A percentile compares a stretch with the other conserved stretches of the same genome.
phyloP scores from a whole-genome alignment of 345 rosid genomes.

The Euphorbia peplus region DNA sequence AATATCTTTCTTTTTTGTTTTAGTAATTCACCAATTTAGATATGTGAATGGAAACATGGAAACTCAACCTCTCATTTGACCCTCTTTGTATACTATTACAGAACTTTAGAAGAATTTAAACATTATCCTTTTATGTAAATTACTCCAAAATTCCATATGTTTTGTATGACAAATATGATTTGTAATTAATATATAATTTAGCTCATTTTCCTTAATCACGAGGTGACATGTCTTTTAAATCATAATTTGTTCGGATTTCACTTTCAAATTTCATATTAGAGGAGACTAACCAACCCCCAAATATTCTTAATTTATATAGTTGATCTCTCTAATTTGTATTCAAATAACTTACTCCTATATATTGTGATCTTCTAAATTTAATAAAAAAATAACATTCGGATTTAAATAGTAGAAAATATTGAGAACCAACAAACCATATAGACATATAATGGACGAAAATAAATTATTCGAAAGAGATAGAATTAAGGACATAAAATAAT shows the following conservation, averaged over 20 bases:
- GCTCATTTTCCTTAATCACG: neutral
- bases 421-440: neutral
- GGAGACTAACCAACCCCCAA: neutral
- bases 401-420: neutral
- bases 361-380: too few species aligned
- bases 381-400: neutral
- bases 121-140: too few species aligned
- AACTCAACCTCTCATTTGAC: too few species aligned
- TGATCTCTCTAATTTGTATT: too few species aligned
- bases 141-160: too few species aligned
- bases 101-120: too few species aligned
- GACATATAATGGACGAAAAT: neutral
- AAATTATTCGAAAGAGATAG: neutral
- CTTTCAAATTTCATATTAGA: slow-evolving; percentile 8
- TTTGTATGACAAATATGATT: neutral
- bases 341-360: too few species aligned
- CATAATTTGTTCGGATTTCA: slow-evolving; percentile 9
- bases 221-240: neutral
- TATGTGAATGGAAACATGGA: too few species aligned
- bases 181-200: neutral
- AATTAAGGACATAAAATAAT: too few species aligned
- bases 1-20: too few species aligned
- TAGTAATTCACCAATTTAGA: too few species aligned
- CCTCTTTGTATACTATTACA: too few species aligned
- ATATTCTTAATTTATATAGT: neutral